Conservation (phyloP, 768 basidiomycete genomes). For the Trametes cubensis region DNA sequence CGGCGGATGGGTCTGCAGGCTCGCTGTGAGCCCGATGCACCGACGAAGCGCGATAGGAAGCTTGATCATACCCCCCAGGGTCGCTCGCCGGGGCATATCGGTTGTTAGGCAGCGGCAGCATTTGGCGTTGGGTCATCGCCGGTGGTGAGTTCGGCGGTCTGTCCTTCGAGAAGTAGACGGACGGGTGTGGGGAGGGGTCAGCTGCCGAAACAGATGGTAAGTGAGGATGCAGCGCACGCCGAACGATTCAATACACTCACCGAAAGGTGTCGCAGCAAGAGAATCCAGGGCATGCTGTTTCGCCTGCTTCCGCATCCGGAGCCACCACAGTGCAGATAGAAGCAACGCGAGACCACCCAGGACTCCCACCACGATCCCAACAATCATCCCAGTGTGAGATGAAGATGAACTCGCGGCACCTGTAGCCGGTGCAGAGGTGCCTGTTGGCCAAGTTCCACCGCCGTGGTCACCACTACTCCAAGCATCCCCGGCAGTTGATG, state of each 20-base stretch:
- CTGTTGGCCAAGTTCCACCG: background rate
- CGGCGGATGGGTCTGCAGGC: background rate
- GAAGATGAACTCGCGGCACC: background rate
- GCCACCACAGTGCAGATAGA: slow-evolving; percentile 11
- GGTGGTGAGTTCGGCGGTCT: background rate
- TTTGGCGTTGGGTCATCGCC: background rate
- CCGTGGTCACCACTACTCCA: too few species aligned
- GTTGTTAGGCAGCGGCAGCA: background rate
- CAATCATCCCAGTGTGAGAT: slow-evolving; percentile 5
- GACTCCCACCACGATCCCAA: slow-evolving; percentile 3
- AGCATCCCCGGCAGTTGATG: background rate
- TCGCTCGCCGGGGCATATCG: background rate
- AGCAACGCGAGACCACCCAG: slow-evolving; percentile 6
- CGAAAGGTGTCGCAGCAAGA: background rate
- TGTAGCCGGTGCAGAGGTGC: background rate
- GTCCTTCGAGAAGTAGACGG: background rate
- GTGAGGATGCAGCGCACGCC: background rate
- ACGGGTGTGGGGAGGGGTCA: background rate
- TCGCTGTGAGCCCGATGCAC: background rate
- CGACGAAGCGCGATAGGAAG: background rate
- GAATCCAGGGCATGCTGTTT: background rate
- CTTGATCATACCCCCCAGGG: background rate
- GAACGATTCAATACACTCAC: background rate
- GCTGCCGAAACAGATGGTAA: background rate
- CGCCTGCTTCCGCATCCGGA: slow-evolving; percentile 1